phyloP scores from a whole-genome alignment of 2,329 filamentous ascomycete species.

The Penicillium sp. region DNA sequence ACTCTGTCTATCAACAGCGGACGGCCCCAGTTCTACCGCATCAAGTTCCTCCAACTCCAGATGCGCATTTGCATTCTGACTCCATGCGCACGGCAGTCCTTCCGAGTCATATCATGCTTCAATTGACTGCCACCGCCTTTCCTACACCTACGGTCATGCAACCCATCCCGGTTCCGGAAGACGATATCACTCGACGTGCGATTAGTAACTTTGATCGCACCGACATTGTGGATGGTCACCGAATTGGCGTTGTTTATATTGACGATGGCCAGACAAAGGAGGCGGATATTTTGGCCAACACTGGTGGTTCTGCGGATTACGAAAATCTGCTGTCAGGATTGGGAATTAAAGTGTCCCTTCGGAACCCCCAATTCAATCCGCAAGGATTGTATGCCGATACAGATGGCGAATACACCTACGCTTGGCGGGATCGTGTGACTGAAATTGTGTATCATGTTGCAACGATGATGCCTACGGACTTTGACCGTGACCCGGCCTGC shows the following conservation, averaged over 20 bases:
- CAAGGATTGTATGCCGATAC: constrained; percentile 81
- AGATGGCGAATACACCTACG: constrained; percentile 85
- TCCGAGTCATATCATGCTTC: constrained; percentile 47
- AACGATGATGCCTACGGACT: constrained; percentile 93
- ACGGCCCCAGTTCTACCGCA: constrained; percentile 47
- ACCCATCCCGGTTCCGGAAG: constrained; percentile 72
- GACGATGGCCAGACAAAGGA: constrained; percentile 82
- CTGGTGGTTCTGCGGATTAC: constrained; percentile 82
- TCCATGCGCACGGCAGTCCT: constrained; percentile 42
- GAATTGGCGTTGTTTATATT: constrained; percentile 91
- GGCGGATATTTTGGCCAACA: constrained; percentile 80
- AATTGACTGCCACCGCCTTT: constrained; percentile 44
- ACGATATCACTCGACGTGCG: constrained; percentile 68
- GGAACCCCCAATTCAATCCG: constrained; percentile 84
- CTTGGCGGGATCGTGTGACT: constrained; percentile 91
- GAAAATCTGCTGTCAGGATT: constrained; percentile 78
- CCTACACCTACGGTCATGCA: constrained; percentile 53
- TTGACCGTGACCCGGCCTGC: constrained; percentile 70
- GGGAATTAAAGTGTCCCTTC: constrained; percentile 75
- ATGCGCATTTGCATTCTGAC: constrained; percentile 40
- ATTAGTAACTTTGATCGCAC: constrained; percentile 81
- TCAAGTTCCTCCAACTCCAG: constrained; percentile 41
- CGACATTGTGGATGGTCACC: constrained; percentile 89
- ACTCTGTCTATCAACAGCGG: constrained; percentile 47
- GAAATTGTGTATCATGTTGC: constrained; percentile 95